Base-by-base conservation (phyloP, 108 stramenopile genomes). In the Hondaea fermentalgiana region DNA sequence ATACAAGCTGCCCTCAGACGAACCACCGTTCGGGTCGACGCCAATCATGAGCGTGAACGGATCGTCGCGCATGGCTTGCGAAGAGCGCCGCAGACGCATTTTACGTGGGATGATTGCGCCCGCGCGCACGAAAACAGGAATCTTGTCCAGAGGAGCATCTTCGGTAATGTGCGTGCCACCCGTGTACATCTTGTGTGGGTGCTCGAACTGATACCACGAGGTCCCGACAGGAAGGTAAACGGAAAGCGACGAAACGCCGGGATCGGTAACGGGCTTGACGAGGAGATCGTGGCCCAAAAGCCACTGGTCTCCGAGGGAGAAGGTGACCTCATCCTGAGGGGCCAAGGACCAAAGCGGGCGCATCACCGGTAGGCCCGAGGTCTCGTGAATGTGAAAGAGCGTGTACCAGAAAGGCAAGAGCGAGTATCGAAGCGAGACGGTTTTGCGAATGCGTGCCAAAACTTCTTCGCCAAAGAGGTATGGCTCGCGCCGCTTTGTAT, bases 401-500 rank as follows among this genome's bases (percentile, higher is more conserved):
- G 97, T 97, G 92, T 99, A 99, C 98, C 98, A 99, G 90, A 93
- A 97, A 0, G 99, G 99, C 47, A 99, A 93, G 25, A 99, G 91
- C 5, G 97, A 96, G 94, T 99, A 99, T 17, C 99, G 94, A 21
- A 94, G 94, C 95, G 97, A 94, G 23, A 97, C 95, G 58, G 96
- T 96, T 53, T 92, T 88, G 58, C 98, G 95, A 28, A 98, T 91
- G 44, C 95, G 91, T 51, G 87, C 89, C 91, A 97, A 94, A 5
- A 94, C 94, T 55, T 97, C 97, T 29, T 98, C 97, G 16, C 97
- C 99, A 91, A 96, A 99, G 92, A 98, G 95, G 98, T 98, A 99
- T 16, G 98, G 98, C 92, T 98, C 99, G 28, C 98, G 89, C 59
- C 99, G 88, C 93, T 97, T 98, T 21, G 97, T 95, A 93, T 99